Conservation (phyloP, 192 early-diverging fungal genomes). For the Backusella tarrabulga region DNA sequence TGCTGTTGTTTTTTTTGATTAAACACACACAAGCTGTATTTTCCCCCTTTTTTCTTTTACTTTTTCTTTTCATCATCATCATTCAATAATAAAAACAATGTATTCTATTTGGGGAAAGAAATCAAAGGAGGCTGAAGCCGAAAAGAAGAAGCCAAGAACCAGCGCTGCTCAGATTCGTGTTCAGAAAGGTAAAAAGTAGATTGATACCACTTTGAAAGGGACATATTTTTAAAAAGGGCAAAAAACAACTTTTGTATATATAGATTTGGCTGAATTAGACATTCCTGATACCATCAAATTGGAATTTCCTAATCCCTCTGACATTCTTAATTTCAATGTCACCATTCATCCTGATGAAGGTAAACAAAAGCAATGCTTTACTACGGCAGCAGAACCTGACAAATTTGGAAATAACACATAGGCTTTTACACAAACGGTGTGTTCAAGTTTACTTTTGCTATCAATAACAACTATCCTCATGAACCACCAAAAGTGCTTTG, state of each 20-base stretch:
- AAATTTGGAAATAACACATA: slow-evolving; percentile 24
- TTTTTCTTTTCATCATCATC: not conserved
- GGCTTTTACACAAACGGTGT: slow-evolving; percentile 84
- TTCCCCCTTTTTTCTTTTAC: not conserved
- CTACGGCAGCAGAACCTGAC: not conserved
- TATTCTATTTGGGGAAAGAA: slow-evolving; percentile 87
- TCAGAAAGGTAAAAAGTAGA: slow-evolving; percentile 75
- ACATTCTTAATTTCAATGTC: slow-evolving; percentile 82
- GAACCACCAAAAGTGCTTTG: slow-evolving; percentile 93
- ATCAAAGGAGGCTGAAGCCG: slow-evolving; percentile 70
- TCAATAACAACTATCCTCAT: slow-evolving; percentile 91
- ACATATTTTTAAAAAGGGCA: not conserved
- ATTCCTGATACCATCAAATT: slow-evolving; percentile 76
- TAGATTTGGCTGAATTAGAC: slow-evolving; percentile 84
- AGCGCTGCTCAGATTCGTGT: slow-evolving; percentile 87
- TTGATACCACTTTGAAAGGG: not conserved
- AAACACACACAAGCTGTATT: not conserved
- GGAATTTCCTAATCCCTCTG: slow-evolving; percentile 71
- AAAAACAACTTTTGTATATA: not conserved
- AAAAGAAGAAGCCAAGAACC: slow-evolving; percentile 75
- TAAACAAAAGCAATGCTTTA: slow-evolving; percentile 20
- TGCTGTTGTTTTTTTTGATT: not conserved
- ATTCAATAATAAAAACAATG: slow-evolving; percentile 52
- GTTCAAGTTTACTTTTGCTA: slow-evolving; percentile 81
- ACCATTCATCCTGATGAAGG: slow-evolving; percentile 87